phyloP scores from a whole-genome alignment of 495 filamentous ascomycete genomes.

The Melanomma pulvis-pyrius region DNA sequence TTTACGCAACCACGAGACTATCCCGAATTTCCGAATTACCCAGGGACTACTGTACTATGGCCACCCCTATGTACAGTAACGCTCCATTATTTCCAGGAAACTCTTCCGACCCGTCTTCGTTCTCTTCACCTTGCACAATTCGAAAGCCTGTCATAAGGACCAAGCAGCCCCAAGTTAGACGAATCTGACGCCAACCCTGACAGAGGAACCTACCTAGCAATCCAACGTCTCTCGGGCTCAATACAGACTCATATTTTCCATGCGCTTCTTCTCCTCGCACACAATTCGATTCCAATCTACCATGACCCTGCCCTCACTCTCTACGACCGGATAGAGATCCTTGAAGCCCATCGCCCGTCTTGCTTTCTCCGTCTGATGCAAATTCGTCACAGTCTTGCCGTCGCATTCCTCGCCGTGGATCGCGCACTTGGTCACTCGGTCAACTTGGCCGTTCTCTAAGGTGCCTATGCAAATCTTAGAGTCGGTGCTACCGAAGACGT shows the following conservation, averaged over 20 bases:
- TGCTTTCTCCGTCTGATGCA: background rate
- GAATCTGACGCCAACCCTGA: too few relatives aligned
- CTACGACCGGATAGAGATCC: background rate
- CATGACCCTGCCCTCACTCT: background rate
- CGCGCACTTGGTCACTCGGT: background rate
- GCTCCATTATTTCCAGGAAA: too few relatives aligned
- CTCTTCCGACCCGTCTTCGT: too few relatives aligned
- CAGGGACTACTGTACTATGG: too few relatives aligned
- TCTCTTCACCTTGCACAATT: too few relatives aligned
- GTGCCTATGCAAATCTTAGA: background rate
- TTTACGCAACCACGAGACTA: too few relatives aligned
- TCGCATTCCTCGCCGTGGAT: background rate
- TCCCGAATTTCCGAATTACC: too few relatives aligned
- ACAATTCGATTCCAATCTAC: background rate
- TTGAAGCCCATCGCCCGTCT: background rate
- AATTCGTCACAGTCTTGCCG: background rate
- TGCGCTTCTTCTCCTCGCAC: background rate
- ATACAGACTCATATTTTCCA: background rate
- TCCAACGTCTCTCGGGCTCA: too few relatives aligned
- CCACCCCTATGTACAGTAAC: too few relatives aligned
- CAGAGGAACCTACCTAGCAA: too few relatives aligned
- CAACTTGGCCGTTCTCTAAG: background rate
- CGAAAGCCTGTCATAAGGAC: too few relatives aligned
- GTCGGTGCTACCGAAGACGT: background rate
- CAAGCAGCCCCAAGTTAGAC: too few relatives aligned